A percentile compares a stretch with the other conserved stretches of the same genome.
Conservation (phyloP, 176 grass and related monocot genomes). For the Oryza meyeriana region DNA sequence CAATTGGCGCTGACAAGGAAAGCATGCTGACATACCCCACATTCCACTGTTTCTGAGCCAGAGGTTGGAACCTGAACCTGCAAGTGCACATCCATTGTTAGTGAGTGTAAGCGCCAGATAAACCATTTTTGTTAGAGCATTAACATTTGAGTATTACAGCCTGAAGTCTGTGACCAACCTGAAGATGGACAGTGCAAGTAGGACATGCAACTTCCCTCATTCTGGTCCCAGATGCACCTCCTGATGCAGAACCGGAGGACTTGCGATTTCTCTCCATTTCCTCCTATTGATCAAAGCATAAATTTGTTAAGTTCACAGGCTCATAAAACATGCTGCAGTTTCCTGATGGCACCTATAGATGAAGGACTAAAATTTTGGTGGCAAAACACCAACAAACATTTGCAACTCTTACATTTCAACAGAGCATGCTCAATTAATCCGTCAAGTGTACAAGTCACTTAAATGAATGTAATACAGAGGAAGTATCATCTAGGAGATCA, state of each 20-base stretch:
- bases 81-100: conserved; percentile 24
- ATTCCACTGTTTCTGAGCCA: conserved; percentile 95
- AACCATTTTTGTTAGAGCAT: background rate
- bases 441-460: background rate
- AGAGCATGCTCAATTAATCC: background rate
- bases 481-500: conserved; percentile 26
- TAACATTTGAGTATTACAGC: background rate
- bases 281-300: conserved; percentile 63
- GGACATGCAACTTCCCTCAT: conserved; percentile 96
- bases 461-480: background rate
- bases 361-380: background rate
- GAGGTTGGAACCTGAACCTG: conserved; percentile 90
- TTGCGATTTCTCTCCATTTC: conserved; percentile 92
- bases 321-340: background rate
- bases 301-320: conserved; percentile 25
- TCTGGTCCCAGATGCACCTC: conserved; percentile 44
- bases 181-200: conserved; percentile 98
- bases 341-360: background rate
- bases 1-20: conserved; percentile 89
- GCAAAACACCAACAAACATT: background rate
- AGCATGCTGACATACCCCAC: conserved; percentile 91
- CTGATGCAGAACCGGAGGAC: conserved; percentile 56
- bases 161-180: conserved; percentile 45
- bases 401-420: background rate
- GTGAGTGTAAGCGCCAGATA: background rate